Conservation (phyloP, 108 stramenopile species). For the Cyclostephanos tholiformis region DNA sequence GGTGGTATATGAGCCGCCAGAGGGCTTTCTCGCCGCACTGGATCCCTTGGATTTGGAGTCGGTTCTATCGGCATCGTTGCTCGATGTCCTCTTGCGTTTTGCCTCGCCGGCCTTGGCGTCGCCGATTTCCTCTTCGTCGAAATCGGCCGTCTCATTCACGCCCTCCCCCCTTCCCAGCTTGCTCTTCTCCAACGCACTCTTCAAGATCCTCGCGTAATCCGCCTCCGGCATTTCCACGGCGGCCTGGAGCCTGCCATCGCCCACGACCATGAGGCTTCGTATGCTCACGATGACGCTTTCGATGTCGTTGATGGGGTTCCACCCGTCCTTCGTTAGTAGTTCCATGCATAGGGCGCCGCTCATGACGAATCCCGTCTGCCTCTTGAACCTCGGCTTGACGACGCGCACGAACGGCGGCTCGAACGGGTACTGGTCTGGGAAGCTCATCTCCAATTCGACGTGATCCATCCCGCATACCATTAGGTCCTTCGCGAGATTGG, state of each 20-base stretch:
- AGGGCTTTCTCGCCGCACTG: constrained; percentile 17
- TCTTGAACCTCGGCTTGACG: constrained; percentile 85
- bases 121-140: constrained; percentile 14
- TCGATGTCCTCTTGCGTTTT: constrained; percentile 41
- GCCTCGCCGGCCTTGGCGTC: constrained; percentile 16
- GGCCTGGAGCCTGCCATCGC: constrained; percentile 81
- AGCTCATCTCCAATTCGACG: constrained; percentile 89
- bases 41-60: constrained; percentile 13
- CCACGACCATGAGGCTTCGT: constrained; percentile 89
- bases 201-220: constrained; percentile 39
- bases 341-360: constrained; percentile 95
- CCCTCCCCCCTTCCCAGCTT: constrained; percentile 29
- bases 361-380: constrained; percentile 94
- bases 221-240: constrained; percentile 58
- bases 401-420: constrained; percentile 91
- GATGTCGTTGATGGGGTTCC: constrained; percentile 95
- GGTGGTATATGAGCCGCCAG: constrained; percentile 57
- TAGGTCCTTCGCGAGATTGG: constrained; percentile 82
- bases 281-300: constrained; percentile 91
- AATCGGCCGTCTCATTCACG: constrained; percentile 25
- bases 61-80: constrained; percentile 26
- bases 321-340: constrained; percentile 90
- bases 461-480: constrained; percentile 71
- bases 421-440: constrained; percentile 93
- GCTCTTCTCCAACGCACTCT: constrained; percentile 9